Base-by-base conservation (phyloP, 768 basidiomycete genomes). In the Heimioporus sp. region DNA sequence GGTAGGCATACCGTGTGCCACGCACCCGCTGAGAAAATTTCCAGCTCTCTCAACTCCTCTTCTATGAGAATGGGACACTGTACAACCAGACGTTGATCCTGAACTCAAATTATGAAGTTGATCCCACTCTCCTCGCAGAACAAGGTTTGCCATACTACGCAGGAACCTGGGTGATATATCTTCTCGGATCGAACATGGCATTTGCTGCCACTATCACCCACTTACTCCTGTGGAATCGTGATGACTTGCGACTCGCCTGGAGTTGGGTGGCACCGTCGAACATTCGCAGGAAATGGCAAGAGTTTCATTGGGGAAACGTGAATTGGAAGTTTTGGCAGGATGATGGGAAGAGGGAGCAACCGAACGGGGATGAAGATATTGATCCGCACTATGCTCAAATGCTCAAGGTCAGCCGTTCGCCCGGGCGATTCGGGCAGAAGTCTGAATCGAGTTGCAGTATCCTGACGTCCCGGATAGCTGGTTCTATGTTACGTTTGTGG, bases 341-440 rank as follows among this genome's bases (percentile, higher is more conserved):
- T 39, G 45, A 53, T 38, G 58, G 60, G 31, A 46, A 48, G 20
- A 49, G 52, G 41, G 52, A 53, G 15, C 46, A n/a, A n/a, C n/a
- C n/a, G n/a, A n/a, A 69, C 13, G 72, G 74, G 39, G 69, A 45
- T 44, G 70, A 76, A 24, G 71, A 74, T 24, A 61, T 78, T 30
- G 82, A 85, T 54, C 76, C 79, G 31, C 83, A 85, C 63, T 76
- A 78, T 36, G 68, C 67, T n/a, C 76, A 81, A 61, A 83, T 85
- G 82, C 54, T 56, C 38, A 63, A 70, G 31, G 72, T 70, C 42
- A 73, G 55, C 7, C 1, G n/a, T n/a, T n/a, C n/a, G n/a, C n/a
- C n/a, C n/a, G n/a, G n/a, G n/a, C n/a, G n/a, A n/a, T n/a, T n/a
- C n/a, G n/a, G n/a, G n/a, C n/a, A n/a, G n/a, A n/a, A 4, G 19